Conservation (phyloP, 768 basidiomycete genomes). For the Suillus brevipes region DNA sequence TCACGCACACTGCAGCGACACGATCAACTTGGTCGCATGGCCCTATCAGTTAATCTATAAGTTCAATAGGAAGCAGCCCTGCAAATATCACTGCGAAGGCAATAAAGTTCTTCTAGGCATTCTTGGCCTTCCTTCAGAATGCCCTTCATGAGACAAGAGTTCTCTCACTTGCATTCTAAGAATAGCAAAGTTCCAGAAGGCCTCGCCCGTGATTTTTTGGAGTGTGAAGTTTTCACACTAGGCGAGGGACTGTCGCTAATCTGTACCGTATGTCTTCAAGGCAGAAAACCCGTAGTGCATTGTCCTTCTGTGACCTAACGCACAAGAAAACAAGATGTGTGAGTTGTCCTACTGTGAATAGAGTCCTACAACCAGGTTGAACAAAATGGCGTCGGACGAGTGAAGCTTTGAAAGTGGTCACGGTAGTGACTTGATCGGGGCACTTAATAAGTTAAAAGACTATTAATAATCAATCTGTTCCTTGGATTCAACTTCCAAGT, state of each 20-base stretch:
- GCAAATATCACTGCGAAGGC: conserved; percentile 54
- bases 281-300: no score
- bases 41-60: conserved; percentile 17
- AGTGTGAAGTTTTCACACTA: neutral
- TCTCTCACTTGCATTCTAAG: neutral
- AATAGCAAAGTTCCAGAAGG: neutral
- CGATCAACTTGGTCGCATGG: neutral
- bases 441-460: no score
- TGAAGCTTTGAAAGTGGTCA: no score
- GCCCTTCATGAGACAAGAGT: neutral
- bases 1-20: conserved; percentile 23
- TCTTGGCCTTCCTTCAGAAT: neutral
- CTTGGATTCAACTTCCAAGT: neutral
- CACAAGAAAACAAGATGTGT: neutral
- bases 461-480: neutral
- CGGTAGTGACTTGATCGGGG: no score
- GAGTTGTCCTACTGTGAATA: neutral
- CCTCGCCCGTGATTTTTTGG: neutral
- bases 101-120: conserved; percentile 45
- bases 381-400: no score
- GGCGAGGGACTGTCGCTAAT: neutral
- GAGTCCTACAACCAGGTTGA: neutral
- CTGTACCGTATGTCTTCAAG: neutral
- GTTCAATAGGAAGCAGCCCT: conserved; percentile 56
- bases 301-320: neutral